phyloP scores from a whole-genome alignment of 345 rosid species.

The Acer yangbiense region DNA sequence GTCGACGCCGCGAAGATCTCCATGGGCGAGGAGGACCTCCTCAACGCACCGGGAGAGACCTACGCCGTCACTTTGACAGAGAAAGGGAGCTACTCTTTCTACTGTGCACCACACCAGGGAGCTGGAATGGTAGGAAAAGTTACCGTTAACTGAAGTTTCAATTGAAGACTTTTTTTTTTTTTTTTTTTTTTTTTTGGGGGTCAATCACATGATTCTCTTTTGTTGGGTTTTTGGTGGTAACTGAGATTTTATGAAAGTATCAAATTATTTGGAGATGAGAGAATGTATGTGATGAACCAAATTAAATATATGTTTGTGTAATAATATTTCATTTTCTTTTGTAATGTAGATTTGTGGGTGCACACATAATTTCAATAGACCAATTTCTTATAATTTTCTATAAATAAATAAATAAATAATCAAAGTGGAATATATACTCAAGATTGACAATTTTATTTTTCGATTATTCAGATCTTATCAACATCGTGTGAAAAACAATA shows the following conservation, averaged over 20 bases:
- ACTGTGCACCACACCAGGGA: slow-evolving; percentile 89
- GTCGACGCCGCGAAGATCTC: slow-evolving; percentile 81
- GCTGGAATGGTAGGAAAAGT: slow-evolving; percentile 93
- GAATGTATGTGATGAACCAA: neutral
- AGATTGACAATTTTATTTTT: no score
- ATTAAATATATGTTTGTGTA: slow-evolving; percentile 19
- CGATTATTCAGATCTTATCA: no score
- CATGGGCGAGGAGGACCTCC: slow-evolving; percentile 65
- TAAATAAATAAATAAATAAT: no score
- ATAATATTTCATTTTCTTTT: slow-evolving; percentile 12
- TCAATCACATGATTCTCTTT: neutral
- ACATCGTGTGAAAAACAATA: no score
- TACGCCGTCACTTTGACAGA: slow-evolving; percentile 65
- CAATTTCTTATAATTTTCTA: no score
- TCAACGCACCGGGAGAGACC: slow-evolving; percentile 73
- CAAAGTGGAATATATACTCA: no score
- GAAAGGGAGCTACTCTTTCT: slow-evolving; percentile 77
- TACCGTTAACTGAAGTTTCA: slow-evolving; percentile 59
- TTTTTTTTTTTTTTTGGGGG: neutral
- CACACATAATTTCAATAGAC: no score
- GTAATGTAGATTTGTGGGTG: no score
- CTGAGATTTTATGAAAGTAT: slow-evolving; percentile 5
- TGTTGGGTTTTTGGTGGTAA: slow-evolving; percentile 4
- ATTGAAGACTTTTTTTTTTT: neutral
- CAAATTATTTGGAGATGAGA: no score